Percentiles rank a stretch among this genome's conserved stretches.
phyloP scores from a whole-genome alignment of 1,284 basidiomycete genomes.

The Trichosporon coremiiforme region DNA sequence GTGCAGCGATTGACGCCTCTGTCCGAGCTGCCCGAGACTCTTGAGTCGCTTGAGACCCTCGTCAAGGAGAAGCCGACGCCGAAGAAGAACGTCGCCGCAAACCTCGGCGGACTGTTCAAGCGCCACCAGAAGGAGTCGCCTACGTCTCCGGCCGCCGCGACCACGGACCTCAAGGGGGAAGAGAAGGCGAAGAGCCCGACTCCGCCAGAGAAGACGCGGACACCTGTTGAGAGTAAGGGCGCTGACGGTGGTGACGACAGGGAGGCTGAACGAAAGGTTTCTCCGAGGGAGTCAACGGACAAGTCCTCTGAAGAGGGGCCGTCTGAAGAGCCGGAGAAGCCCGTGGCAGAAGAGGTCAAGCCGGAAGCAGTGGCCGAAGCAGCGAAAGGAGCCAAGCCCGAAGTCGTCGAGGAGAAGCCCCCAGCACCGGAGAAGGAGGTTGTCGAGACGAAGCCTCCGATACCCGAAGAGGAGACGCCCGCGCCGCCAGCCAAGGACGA shows the following conservation, averaged over 20 bases:
- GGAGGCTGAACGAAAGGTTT: slow-evolving; percentile 3
- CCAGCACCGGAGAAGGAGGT: neutral
- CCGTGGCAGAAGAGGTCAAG: slow-evolving; percentile 8
- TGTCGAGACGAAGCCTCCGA: neutral
- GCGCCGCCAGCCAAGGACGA: slow-evolving; percentile 27
- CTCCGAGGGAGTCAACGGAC: slow-evolving; percentile 12
- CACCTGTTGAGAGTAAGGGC: slow-evolving; percentile 11
- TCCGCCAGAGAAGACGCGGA: neutral
- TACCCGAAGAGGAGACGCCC: neutral
- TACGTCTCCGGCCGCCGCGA: neutral
- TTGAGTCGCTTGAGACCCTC: slow-evolving; percentile 71
- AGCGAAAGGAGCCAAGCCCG: neutral
- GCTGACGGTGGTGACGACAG: slow-evolving; percentile 3
- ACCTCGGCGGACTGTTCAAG: slow-evolving; percentile 49
- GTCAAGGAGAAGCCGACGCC: slow-evolving; percentile 68
- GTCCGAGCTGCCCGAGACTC: slow-evolving; percentile 64
- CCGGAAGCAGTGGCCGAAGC: neutral
- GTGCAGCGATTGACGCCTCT: slow-evolving; percentile 71
- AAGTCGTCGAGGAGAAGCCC: neutral
- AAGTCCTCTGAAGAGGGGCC: neutral
- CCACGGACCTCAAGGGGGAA: slow-evolving; percentile 1
- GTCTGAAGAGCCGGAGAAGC: slow-evolving; percentile 3
- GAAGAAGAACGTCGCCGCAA: slow-evolving; percentile 42
- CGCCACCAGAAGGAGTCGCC: slow-evolving; percentile 29
- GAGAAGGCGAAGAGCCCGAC: neutral